A percentile compares a stretch with the other conserved stretches of the same genome.
Evolutionary conservation across 768 basidiomycete genomes (phyloP).

Genomic region (Serendipita vermifera): DNA sequence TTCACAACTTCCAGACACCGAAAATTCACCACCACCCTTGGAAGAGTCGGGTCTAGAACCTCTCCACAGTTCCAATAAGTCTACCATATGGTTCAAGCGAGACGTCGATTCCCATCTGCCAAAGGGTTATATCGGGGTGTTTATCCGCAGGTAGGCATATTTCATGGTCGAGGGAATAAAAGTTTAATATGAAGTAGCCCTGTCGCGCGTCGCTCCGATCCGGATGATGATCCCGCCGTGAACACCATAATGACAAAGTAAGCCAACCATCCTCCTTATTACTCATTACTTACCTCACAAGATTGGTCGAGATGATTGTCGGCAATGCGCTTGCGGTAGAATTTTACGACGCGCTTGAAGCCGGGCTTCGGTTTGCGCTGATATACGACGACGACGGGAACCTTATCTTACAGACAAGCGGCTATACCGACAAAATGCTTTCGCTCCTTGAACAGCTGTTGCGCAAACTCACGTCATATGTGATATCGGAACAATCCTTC

Average conservation of each 20-base stretch:
- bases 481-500: constrained; percentile 58
- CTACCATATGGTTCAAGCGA: constrained; percentile 66
- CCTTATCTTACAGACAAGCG: constrained; percentile 51
- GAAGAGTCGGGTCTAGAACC: no score
- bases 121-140: constrained; percentile 63
- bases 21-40: constrained; percentile 68
- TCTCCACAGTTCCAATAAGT: constrained; percentile 65
- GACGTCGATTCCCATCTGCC: constrained; percentile 96
- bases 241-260: constrained; percentile 62
- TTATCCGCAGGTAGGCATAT: constrained; percentile 51
- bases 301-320: constrained; percentile 53
- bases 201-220: no score
- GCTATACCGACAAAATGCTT: constrained; percentile 80
- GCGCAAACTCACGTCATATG: constrained; percentile 48
- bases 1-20: background rate
- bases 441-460: constrained; percentile 62
- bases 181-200: constrained; percentile 31
- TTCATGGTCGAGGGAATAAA: background rate
- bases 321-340: constrained; percentile 82
- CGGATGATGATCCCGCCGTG: constrained; percentile 49
- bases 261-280: no score
- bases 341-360: constrained; percentile 83
- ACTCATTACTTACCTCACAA: background rate
- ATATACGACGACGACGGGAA: constrained; percentile 44
- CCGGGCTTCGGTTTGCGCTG: constrained; percentile 68